Conservation (phyloP, 176 grass and related monocot species). For the Puya raimondii region DNA sequence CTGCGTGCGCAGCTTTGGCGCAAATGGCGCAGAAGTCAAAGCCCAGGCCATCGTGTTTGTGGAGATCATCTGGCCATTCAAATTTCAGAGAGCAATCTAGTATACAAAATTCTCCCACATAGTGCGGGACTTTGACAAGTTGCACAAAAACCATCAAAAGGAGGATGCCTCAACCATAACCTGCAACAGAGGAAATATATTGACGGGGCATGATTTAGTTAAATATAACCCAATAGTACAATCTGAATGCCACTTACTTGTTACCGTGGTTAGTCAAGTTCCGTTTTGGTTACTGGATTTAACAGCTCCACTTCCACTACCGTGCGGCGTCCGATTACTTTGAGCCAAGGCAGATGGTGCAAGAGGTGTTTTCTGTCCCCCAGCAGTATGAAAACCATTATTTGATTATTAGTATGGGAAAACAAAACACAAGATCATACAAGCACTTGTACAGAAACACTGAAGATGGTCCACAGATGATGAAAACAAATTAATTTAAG, state of each 20-base stretch:
- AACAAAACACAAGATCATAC: neutral
- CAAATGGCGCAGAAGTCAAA: too few species aligned
- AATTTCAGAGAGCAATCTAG: too few species aligned
- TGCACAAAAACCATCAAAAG: too few species aligned
- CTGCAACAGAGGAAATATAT: neutral
- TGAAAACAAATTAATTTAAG: constrained; percentile 12
- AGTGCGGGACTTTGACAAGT: too few species aligned
- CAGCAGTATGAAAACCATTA: neutral
- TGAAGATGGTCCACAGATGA: neutral
- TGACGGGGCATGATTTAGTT: neutral
- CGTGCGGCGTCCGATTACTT: neutral
- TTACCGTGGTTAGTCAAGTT: neutral
- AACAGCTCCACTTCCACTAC: neutral
- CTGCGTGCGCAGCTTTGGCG: too few species aligned
- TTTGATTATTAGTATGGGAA: neutral
- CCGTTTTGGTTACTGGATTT: neutral
- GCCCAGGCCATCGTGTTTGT: too few species aligned
- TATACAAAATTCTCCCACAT: too few species aligned
- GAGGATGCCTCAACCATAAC: neutral
- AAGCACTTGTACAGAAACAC: neutral
- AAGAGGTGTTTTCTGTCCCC: neutral
- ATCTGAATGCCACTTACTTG: neutral
- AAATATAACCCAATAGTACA: neutral
- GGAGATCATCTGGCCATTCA: too few species aligned
- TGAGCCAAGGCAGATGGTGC: neutral